A percentile compares a stretch with the other conserved stretches of the same genome.
Conservation (phyloP, 768 basidiomycete species). For the Cyclocybe cylindracea region DNA sequence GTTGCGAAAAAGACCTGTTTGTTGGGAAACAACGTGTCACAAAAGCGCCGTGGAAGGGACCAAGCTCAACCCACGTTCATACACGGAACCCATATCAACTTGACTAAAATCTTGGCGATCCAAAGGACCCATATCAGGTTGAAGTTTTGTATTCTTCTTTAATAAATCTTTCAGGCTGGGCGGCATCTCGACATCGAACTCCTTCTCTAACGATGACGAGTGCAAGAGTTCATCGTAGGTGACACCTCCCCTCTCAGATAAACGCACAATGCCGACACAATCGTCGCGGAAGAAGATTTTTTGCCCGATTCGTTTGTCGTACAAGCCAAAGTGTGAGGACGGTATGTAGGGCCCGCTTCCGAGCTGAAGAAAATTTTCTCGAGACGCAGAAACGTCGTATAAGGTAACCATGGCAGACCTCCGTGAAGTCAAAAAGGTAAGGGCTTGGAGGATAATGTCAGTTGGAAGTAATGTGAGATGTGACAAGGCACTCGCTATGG, state of each 20-base stretch:
- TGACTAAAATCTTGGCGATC: constrained; percentile 44
- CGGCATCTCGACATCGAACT: constrained; percentile 35
- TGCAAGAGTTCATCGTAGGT: constrained; percentile 40
- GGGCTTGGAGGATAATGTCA: constrained; percentile 31
- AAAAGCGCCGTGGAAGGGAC: neutral
- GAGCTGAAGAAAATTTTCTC: constrained; percentile 43
- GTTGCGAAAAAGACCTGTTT: constrained; percentile 40
- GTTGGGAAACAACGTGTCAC: neutral
- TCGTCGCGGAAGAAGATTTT: constrained; percentile 33
- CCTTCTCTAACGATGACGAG: constrained; percentile 12
- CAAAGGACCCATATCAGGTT: constrained; percentile 42
- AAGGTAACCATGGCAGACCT: constrained; percentile 59
- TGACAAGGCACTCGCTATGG: constrained; percentile 30
- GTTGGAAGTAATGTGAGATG: neutral
- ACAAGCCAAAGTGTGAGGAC: constrained; percentile 25
- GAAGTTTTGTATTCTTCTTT: constrained; percentile 22
- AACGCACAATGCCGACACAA: constrained; percentile 40
- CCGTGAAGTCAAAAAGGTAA: constrained; percentile 62
- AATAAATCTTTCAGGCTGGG: constrained; percentile 39
- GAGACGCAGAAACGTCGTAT: constrained; percentile 57
- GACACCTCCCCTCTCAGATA: constrained; percentile 50
- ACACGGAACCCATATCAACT: constrained; percentile 52
- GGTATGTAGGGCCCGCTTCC: constrained; percentile 46
- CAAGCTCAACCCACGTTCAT: constrained; percentile 48
- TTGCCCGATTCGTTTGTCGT: constrained; percentile 28